Base-by-base conservation (phyloP, 1,139 yeast species). In the Pichia cactophila region DNA sequence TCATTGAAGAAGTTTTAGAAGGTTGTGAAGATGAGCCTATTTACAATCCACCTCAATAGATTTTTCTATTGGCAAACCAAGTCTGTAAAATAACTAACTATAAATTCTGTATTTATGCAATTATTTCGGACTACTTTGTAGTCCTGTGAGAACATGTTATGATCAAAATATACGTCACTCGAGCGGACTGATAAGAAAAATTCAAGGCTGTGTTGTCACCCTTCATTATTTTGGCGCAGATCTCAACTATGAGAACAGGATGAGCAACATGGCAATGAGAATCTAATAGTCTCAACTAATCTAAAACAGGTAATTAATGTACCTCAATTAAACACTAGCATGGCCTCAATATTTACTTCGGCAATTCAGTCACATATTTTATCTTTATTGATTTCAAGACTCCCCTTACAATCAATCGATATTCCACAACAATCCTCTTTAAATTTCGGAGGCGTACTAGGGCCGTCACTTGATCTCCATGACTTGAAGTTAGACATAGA, bases 1-100 rank as follows among this genome's bases (percentile, higher is more conserved):
- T 85, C 45, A 86, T 83, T 56, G 63, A 69, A 39, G 90, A 83
- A 59, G 88, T 89, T 5, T 38, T 38, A 23, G 41, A 38, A 9
- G 41, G 41, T 38, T 12, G 29, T 8, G 28, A 17, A 2, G n/a
- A 38, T 20, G 41, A 38, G 10, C 28, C 28, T 38, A 16, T 20
- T 7, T 23, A 20, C 12, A 17, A 17, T 38, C 28, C 28, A 17
- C 38, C 38, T 8, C 38, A 35, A 16, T 35, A 35, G 16, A 16
- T 11, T 7, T 6, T 23, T 5, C 23, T 23, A 5, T 23, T 5
- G 23, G 5, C 23, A 23, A 23, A 4, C 23, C 4, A 23, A 4
- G 5, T 23, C 5, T 23, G 23, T 23, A 23, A 2, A 23, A 5
- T 23, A 23, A 23, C 5, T 23, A 23, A 23, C 5, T 23, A 4